Percentiles rank a stretch among this genome's conserved stretches.
phyloP scores from a whole-genome alignment of 768 basidiomycete genomes.

The Leccinum obscurum region DNA sequence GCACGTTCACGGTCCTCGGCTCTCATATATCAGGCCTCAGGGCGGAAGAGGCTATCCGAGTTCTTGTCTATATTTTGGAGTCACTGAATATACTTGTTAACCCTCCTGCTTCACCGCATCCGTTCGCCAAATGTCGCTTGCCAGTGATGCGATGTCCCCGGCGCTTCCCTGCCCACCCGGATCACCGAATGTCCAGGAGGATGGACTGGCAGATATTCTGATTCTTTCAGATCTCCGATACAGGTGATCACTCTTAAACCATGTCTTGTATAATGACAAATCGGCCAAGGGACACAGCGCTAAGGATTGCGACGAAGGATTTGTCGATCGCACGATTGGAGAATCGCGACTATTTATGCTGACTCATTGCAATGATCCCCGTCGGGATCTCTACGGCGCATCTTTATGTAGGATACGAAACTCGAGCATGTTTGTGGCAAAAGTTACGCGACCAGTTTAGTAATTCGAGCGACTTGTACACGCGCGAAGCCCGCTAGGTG shows the following conservation, averaged over 20 bases:
- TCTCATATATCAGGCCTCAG: background rate
- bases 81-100: conserved; percentile 7
- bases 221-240: conserved; percentile 10
- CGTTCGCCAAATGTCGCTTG: conserved; percentile 1
- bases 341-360: background rate
- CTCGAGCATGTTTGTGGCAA: background rate
- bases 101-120: background rate
- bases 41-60: background rate
- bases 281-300: background rate
- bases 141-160: conserved; percentile 18
- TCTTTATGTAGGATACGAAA: background rate
- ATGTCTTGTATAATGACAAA: background rate
- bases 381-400: background rate
- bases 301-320: background rate
- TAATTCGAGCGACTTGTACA: background rate
- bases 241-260: background rate
- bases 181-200: conserved; percentile 2
- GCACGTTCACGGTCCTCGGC: background rate
- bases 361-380: background rate
- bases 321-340: background rate
- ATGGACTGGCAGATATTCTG: background rate
- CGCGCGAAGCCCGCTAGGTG: background rate
- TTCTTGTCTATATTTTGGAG: conserved; percentile 1
- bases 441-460: background rate
- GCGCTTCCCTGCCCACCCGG: conserved; percentile 5